Evolutionary conservation across 352 stramenopile species (phyloP).

Genomic region (Phytophthora megakarya): DNA sequence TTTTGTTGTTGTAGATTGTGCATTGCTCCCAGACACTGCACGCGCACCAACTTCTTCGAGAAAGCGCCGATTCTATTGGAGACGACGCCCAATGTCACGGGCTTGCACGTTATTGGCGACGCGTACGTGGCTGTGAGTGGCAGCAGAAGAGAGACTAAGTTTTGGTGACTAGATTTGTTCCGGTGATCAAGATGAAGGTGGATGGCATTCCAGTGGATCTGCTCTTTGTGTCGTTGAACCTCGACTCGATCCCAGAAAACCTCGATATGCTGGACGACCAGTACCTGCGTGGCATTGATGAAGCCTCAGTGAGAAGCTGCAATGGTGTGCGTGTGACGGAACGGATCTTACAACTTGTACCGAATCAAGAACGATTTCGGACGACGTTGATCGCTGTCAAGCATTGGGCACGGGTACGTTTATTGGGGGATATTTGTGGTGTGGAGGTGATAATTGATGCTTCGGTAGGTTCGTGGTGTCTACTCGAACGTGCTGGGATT

Average conservation of each 20-base stretch:
- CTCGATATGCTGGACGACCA: slow-evolving; percentile 85
- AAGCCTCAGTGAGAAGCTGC: slow-evolving; percentile 90
- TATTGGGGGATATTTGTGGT: background rate
- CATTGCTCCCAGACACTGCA: slow-evolving; percentile 80
- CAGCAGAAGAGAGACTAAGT: background rate
- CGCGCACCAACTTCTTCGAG: slow-evolving; percentile 88
- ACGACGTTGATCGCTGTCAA: slow-evolving; percentile 92
- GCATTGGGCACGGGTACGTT: slow-evolving; percentile 83
- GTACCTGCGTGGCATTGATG: slow-evolving; percentile 90
- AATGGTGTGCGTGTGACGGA: slow-evolving; percentile 97
- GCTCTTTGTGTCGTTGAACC: slow-evolving; percentile 88
- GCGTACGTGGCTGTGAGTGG: slow-evolving; percentile 69
- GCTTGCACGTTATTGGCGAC: slow-evolving; percentile 83
- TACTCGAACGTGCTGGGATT: slow-evolving; percentile 99
- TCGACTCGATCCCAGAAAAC: slow-evolving; percentile 61
- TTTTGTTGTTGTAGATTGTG: slow-evolving; percentile 59
- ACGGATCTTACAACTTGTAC: slow-evolving; percentile 92
- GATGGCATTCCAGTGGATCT: slow-evolving; percentile 92
- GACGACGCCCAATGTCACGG: slow-evolving; percentile 64
- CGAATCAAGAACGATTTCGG: slow-evolving; percentile 84
- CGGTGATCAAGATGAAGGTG: slow-evolving; percentile 95
- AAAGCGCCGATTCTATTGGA: slow-evolving; percentile 82
- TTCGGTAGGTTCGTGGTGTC: slow-evolving; percentile 89
- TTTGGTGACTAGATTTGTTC: slow-evolving; percentile 63
- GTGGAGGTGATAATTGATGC: slow-evolving; percentile 7